These are phyloP conservation scores for Acer yangbiense DNA, from an alignment of 345 rosid species.

Conservation along the genomic window DNA sequence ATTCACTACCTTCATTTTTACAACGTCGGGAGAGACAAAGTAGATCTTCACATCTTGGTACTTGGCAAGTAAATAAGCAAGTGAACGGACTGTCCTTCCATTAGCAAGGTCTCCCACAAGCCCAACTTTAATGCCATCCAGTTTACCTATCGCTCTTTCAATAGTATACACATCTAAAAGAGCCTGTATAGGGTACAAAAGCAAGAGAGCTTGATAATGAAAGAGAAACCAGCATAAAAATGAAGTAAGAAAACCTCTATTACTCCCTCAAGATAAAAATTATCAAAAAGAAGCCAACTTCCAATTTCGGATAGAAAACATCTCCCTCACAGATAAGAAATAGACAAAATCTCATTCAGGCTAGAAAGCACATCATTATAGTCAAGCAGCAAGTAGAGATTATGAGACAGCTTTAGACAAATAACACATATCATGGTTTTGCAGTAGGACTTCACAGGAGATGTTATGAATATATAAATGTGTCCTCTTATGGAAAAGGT, in stretches of 20 bases:
- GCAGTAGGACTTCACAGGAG: neutral
- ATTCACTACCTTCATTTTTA: constrained; percentile 86
- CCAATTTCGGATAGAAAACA: neutral
- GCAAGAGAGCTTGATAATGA: neutral
- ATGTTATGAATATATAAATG: neutral
- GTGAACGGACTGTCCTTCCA: constrained; percentile 93
- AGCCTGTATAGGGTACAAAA: constrained; percentile 49
- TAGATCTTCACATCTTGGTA: constrained; percentile 81
- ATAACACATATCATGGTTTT: neutral
- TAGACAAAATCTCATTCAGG: neutral
- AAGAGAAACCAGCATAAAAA: neutral
- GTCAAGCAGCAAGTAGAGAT: neutral
- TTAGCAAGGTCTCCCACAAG: constrained; percentile 98
- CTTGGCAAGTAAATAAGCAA: constrained; percentile 89
- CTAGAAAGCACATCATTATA: neutral
- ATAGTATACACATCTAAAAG: constrained; percentile 90
- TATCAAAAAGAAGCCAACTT: neutral
- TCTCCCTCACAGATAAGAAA: neutral
- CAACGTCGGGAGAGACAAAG: constrained; percentile 85
- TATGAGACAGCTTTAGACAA: neutral
- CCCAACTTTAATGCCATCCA: constrained; percentile 85
- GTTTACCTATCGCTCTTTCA: constrained; percentile 81
- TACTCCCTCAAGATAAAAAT: neutral
- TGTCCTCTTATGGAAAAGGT: neutral
- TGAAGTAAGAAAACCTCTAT: neutral